phyloP scores from a whole-genome alignment of 345 rosid species.

The Syzygium oleosum region DNA sequence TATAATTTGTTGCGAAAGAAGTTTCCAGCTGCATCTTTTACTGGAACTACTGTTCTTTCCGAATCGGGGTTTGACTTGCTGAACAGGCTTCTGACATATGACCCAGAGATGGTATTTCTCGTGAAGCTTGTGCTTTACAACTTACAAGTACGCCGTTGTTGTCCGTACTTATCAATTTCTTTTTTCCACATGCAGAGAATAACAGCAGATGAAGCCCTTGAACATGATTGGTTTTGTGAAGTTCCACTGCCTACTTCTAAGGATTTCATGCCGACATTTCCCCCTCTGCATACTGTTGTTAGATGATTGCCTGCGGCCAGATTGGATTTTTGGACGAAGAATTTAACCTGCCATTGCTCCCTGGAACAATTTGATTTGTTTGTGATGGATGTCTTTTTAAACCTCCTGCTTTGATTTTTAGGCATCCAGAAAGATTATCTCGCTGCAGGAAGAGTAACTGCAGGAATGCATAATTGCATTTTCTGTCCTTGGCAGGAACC shows the following conservation, averaged over 20 bases:
- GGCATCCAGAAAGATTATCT: neutral
- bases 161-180: neutral
- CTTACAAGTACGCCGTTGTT: neutral
- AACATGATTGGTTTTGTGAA: constrained; percentile 78
- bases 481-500: neutral
- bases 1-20: constrained; percentile 63
- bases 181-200: constrained; percentile 46
- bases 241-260: constrained; percentile 66
- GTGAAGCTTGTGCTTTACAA: neutral
- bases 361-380: neutral
- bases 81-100: constrained; percentile 52
- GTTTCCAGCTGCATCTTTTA: constrained; percentile 73
- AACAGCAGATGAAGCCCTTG: constrained; percentile 67
- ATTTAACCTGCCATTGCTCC: neutral
- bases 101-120: constrained; percentile 58
- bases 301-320: neutral
- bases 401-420: neutral
- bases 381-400: neutral
- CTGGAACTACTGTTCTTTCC: constrained; percentile 64
- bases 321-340: neutral
- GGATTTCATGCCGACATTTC: constrained; percentile 77
- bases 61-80: constrained; percentile 79
- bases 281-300: constrained; percentile 24
- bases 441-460: neutral
- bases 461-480: neutral